Evolutionary conservation across 306 rosid genomes (phyloP).

Genomic region (Vigna radiata): DNA sequence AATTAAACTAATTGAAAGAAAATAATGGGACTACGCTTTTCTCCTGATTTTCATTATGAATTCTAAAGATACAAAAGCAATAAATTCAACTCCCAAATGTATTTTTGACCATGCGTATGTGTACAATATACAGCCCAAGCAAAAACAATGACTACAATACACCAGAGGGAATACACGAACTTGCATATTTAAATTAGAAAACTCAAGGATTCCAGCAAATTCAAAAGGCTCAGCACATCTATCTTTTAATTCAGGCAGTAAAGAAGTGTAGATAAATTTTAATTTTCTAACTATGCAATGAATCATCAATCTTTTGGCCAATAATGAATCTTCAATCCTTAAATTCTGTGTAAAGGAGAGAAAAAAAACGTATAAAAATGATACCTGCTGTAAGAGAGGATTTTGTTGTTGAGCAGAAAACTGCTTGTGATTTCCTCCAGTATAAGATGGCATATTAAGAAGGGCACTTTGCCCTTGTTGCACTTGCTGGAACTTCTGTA

Average conservation of each 20-base stretch:
- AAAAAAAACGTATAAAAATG: not conserved
- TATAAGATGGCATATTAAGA: slow-evolving; percentile 66
- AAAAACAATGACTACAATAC: not conserved
- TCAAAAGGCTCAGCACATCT: not conserved
- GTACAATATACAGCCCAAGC: not conserved
- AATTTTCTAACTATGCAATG: not conserved
- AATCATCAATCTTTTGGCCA: not conserved
- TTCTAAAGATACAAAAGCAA: not conserved
- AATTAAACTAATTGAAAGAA: not conserved
- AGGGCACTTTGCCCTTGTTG: slow-evolving; percentile 75
- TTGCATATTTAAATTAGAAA: not conserved
- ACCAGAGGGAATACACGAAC: not conserved
- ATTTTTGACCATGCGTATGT: not conserved
- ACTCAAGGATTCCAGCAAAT: not conserved
- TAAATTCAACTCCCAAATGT: not conserved
- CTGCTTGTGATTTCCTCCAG: slow-evolving; percentile 73
- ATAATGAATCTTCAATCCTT: slow-evolving; percentile 2
- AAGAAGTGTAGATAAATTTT: not conserved
- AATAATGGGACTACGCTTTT: not conserved
- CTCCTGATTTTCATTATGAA: slow-evolving; percentile 1
- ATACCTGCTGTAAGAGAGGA: slow-evolving; percentile 84
- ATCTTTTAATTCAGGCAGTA: not conserved
- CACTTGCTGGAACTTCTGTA: slow-evolving; percentile 82
- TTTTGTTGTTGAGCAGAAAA: slow-evolving; percentile 75
- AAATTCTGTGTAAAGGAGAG: not conserved